Conservation (phyloP, 1,284 basidiomycete genomes). For the Neolentinus lepideus region DNA sequence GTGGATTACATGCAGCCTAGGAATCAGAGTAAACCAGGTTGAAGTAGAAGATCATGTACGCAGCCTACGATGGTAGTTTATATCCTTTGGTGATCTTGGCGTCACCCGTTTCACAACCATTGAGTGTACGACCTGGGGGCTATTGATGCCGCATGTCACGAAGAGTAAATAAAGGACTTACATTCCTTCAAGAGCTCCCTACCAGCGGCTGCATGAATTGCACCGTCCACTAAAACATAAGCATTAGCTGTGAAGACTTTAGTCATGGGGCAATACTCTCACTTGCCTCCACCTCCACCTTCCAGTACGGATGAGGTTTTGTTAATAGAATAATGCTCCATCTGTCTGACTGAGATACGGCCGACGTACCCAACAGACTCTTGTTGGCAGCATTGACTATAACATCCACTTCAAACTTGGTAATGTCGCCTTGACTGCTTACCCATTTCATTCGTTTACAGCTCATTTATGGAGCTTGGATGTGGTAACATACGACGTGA, state of each 20-base stretch:
- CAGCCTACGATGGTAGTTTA: slow-evolving; percentile 52
- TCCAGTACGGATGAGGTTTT: neutral
- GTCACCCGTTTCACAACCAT: slow-evolving; percentile 78
- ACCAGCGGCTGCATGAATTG: slow-evolving; percentile 85
- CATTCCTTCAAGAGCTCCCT: slow-evolving; percentile 68
- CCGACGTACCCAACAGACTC: slow-evolving; percentile 56
- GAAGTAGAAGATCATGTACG: neutral
- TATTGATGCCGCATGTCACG: too few species aligned
- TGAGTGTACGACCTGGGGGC: slow-evolving; percentile 48
- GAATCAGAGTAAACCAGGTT: neutral
- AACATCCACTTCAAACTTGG: slow-evolving; percentile 61
- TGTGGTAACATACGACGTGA: neutral
- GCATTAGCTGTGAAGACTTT: neutral
- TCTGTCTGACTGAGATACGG: neutral
- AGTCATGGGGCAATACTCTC: neutral
- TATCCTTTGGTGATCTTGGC: slow-evolving; percentile 80
- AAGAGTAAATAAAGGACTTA: slow-evolving; percentile 31
- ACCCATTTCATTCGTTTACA: slow-evolving; percentile 3
- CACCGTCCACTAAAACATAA: slow-evolving; percentile 61
- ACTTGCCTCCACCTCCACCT: slow-evolving; percentile 68
- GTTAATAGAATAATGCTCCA: slow-evolving; percentile 4
- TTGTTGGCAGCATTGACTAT: slow-evolving; percentile 89
- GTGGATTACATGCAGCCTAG: slow-evolving; percentile 75
- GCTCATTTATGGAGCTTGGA: neutral
- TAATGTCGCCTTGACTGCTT: slow-evolving; percentile 72